These are phyloP conservation scores for Cryptococcus maquisensis DNA, from an alignment of 1,284 basidiomycete species.

Conservation along the genomic window DNA sequence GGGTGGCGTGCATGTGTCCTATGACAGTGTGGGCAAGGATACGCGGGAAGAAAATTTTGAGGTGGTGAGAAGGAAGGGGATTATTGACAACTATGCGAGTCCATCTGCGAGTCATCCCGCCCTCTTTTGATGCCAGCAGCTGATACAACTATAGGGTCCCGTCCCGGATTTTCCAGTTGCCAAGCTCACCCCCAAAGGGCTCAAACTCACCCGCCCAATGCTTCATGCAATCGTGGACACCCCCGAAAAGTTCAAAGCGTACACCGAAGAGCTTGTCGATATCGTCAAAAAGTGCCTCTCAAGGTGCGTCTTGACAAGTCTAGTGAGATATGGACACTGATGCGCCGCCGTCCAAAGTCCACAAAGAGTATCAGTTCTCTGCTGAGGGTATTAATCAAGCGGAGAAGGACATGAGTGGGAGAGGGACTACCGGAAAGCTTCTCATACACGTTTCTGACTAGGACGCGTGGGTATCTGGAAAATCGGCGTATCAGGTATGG, in stretches of 20 bases:
- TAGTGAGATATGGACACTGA: neutral
- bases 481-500: no score
- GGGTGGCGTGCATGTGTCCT: constrained; percentile 78
- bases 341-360: constrained; percentile 55
- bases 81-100: constrained; percentile 83
- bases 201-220: constrained; percentile 70
- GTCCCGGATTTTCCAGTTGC: constrained; percentile 61
- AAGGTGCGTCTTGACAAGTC: constrained; percentile 49
- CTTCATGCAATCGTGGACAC: constrained; percentile 61
- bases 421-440: constrained; percentile 77
- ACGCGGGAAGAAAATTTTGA: constrained; percentile 84
- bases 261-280: constrained; percentile 64
- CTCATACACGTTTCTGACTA: constrained; percentile 59
- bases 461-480: no score
- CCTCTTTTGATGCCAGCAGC: neutral
- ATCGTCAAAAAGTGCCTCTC: constrained; percentile 61
- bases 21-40: constrained; percentile 91
- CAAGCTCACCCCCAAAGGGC: constrained; percentile 74
- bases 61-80: constrained; percentile 68
- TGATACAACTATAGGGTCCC: constrained; percentile 16
- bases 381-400: constrained; percentile 72
- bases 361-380: constrained; percentile 77
- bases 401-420: constrained; percentile 72
- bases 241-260: constrained; percentile 64
- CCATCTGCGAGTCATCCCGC: constrained; percentile 60